Base-by-base conservation (phyloP, 1,139 yeast species). In the Meyerozyma smithsonii region DNA sequence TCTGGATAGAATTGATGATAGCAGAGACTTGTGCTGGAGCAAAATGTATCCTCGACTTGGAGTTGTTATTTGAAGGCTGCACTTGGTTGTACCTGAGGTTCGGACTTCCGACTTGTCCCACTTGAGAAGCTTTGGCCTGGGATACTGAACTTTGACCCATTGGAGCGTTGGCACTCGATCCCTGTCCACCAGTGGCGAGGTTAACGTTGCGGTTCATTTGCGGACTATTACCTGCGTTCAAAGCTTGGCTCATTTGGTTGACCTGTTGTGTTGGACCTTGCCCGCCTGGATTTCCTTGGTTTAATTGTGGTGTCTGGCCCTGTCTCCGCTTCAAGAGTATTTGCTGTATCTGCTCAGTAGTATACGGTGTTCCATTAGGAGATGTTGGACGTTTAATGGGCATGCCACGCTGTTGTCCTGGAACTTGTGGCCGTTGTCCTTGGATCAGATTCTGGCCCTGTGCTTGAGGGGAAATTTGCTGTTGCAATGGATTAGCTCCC, bases 1-100 rank as follows among this genome's bases (percentile, higher is more conserved):
- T 68, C 49, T 81, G 85, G 41, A 84, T 81, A 39, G 84, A 82
- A 46, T 75, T 79, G 43, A 84, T 78, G 38, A 84, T 72, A 2
- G 85, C 84, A 6, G 86, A 74, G 3, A 84, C 83, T 52, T 83
- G 90, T 1, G 81, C 78, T 16, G 81, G 72, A 1, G 82, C 74
- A 56, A 77, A 66, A 48, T 68, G 74, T 32, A 74, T 64, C 15
- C 72, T 55, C 7, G 71, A 24, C 25, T 38, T 19, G 37, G 45
- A 12, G 28, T 34, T 28, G 43, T 19, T 19, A 37, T 36, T 2
- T 41, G 42, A 37, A 41, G 45, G 30, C 37, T 40, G 34, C 12
- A 30, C 34, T 18, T 17, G 34, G 17, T 26, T 26, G 15, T 26
- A 26, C 12, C 30, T 12, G 17, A 26, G 30, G 15, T 26, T 26